Evolutionary conservation across 108 stramenopile species (phyloP).

Genomic region (Cyclostephanos invisitatus): DNA sequence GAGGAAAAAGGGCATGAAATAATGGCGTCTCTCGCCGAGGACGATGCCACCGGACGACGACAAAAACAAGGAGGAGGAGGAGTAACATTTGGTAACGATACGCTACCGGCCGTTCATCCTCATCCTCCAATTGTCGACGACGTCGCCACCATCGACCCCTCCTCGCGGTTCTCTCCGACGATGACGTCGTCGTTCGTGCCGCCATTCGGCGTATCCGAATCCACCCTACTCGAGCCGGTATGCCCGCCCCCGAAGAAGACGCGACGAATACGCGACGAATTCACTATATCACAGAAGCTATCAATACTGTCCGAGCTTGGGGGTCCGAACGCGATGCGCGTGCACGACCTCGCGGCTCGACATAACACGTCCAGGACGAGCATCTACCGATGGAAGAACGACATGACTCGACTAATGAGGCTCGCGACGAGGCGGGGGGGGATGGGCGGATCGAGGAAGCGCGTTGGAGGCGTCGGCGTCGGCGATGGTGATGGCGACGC

Average conservation of each 20-base stretch:
- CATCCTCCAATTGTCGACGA: not conserved
- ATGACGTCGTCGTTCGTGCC: not conserved
- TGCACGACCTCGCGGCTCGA: constrained; percentile 8
- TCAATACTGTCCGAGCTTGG: constrained; percentile 20
- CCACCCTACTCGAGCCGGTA: constrained; percentile 6
- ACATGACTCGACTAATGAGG: constrained; percentile 8
- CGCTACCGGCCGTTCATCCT: not conserved
- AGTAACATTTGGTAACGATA: not conserved
- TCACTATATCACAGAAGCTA: constrained; percentile 19
- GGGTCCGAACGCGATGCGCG: not conserved
- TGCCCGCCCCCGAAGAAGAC: not conserved
- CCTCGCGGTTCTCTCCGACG: too few species aligned
- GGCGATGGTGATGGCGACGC: too few species aligned
- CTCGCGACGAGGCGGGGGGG: not conserved
- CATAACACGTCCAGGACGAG: constrained; percentile 18
- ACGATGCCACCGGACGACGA: too few species aligned
- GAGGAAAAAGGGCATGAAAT: too few species aligned
- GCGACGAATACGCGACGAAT: constrained; percentile 6
- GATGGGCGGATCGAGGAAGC: constrained; percentile 12
- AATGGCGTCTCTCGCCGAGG: too few species aligned
- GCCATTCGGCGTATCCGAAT: not conserved
- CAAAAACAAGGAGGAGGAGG: too few species aligned
- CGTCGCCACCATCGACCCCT: too few species aligned
- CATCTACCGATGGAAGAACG: constrained; percentile 33
- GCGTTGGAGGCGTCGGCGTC: not conserved